Base-by-base conservation (phyloP, 1,284 basidiomycete genomes). In the Cutaneotrichosporon sp. region DNA sequence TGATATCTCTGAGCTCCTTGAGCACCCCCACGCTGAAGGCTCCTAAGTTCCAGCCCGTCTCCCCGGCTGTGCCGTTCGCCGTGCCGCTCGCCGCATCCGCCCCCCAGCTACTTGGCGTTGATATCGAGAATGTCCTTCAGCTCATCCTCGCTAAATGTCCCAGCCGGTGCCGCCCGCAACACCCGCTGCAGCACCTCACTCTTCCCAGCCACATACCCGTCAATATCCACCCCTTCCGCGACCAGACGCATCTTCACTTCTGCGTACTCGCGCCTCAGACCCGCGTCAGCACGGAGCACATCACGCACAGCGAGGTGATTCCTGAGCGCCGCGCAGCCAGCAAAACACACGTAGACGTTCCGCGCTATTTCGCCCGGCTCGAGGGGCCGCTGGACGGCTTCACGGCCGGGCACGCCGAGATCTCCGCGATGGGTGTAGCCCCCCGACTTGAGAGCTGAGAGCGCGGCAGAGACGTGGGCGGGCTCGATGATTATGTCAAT, bases 401-500 rank as follows among this genome's bases (percentile, higher is more conserved):
- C 38, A 14, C 53, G 53, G 9, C 39, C 38, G 4, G 32, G 32
- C 7, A 47, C 16, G 38, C 53, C 53, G 10, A 17, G 29, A 43
- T 54, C 37, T 14, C 52, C 52, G 0, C 20, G 12, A 31, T 54
- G 47, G 17, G 8, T n/a, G 47, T 54, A 54, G 12, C 52, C 42
- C 1, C 34, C 35, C 0, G 34, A 24, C n/a, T 10, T 12, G 17
- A 50, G 37, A 11, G 48, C 48, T 4, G 29, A 14, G 14, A 51
- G 20, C 5, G 57, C 57, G 4, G 26, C 10, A 5, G 41, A 16
- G 11, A 61, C 22, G 35, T 51, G 9, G n/a, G 31, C 35, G 6
- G 53, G 44, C 4, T 27, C 9, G 16, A 63, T 52, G 22, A 64
- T 32, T 16, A 65, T 54, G 55, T 63, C 61, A 24, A 65, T 58